Base-by-base conservation (phyloP, 2,329 filamentous ascomycete genomes). In the Calonectria pseudoturangicola region DNA sequence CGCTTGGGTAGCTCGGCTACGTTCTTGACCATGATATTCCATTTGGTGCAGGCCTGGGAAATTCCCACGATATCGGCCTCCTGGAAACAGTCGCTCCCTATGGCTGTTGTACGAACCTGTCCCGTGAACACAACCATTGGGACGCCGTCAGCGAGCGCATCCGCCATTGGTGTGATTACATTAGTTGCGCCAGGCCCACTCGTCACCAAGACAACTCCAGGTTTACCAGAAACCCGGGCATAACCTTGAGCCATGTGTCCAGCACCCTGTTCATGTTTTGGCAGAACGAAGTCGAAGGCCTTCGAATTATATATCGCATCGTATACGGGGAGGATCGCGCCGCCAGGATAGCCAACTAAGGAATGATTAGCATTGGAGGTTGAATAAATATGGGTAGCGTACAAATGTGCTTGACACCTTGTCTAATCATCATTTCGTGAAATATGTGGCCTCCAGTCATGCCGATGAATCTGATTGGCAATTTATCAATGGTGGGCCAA, bases 1-100 rank as follows among this genome's bases (percentile, higher is more conserved):
- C 96, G 91, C 79, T 94, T 92, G 58, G 97, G 96, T 69, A 99
- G 89, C 86, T 99, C 97, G 64, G 95, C 95, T 67, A 98, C 92
- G 83, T 93, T 96, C 90, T 97, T 98, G 62, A 98, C 95, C 95
- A 98, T 97, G 73, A 98, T 95, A 81, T 98, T 98, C 97, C 96
- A 99, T 88, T 98, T 98, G 78, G 96, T 98, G 89, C 96, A 98
- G 21, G 96, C 92, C 81, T 96, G 91, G 41, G 95, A 98, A 84
- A 99, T 98, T 78, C 96, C 96, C 72, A 98, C 89, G 47, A 98
- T 92, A 82, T 99, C 96, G 72, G 95, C 95, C 86, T 98, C 97
- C 84, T 99, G 96, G 89, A 98, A 98, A 70, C 95, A 95, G 84
- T 98, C 96, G 74, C 94, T 97, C 74, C 96, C 97, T 84, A 98